These are phyloP conservation scores for Diplodia corticola DNA, from an alignment of 2,329 filamentous ascomycete genomes.

Conservation along the genomic window DNA sequence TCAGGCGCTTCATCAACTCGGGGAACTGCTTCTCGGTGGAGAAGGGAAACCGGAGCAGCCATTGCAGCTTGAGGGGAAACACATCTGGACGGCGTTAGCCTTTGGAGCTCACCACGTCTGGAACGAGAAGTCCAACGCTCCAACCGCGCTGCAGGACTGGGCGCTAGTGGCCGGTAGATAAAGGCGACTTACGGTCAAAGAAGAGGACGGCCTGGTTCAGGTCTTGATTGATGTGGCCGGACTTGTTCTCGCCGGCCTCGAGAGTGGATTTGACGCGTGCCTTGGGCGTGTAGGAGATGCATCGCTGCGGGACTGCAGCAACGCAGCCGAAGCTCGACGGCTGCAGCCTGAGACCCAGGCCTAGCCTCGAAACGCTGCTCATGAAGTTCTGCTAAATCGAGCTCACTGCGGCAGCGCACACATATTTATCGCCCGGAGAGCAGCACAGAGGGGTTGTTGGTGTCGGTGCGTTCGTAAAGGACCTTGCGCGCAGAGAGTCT, in stretches of 20 bases:
- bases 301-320: conserved; percentile 2
- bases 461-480: neutral
- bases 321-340: conserved; percentile 13
- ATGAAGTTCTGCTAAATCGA: conserved; percentile 1
- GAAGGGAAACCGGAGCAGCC: conserved; percentile 57
- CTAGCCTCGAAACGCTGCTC: conserved; percentile 21
- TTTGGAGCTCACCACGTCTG: neutral
- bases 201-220: conserved; percentile 83
- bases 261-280: conserved; percentile 30
- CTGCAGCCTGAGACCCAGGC: conserved; percentile 21
- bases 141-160: neutral
- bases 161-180: neutral
- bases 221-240: conserved; percentile 77
- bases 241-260: conserved; percentile 62
- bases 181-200: conserved; percentile 71
- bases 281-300: conserved; percentile 11
- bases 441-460: neutral
- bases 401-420: neutral
- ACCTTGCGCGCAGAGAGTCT: neutral
- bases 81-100: conserved; percentile 58
- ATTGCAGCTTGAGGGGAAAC: conserved; percentile 75
- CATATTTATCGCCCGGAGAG: conserved; percentile 5
- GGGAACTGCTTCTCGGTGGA: conserved; percentile 49
- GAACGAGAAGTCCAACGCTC: neutral
- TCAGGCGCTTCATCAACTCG: conserved; percentile 52